Percentiles rank a stretch among this genome's conserved stretches.
phyloP scores from a whole-genome alignment of 1,284 basidiomycete genomes.

The Rhodofomes roseus region DNA sequence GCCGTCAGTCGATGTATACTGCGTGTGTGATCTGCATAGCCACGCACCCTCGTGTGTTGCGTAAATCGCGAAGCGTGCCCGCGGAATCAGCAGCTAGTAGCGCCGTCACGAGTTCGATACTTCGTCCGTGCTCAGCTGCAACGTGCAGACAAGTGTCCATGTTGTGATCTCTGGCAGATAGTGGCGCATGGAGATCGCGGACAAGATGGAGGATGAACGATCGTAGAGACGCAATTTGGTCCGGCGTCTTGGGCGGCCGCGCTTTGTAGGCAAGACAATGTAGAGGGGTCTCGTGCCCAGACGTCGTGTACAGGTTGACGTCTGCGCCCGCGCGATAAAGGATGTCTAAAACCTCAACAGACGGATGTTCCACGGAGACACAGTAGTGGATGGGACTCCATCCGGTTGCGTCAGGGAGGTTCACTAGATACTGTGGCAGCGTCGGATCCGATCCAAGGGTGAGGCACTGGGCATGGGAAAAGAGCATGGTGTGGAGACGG shows the following conservation, averaged over 20 bases:
- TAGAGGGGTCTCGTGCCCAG: slow-evolving; percentile 62
- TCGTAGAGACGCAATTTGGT: slow-evolving; percentile 42
- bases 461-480: slow-evolving; percentile 35
- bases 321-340: slow-evolving; percentile 73
- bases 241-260: slow-evolving; percentile 32
- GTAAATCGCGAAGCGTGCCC: slow-evolving; percentile 50
- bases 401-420: slow-evolving; percentile 58
- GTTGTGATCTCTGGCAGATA: slow-evolving; percentile 69
- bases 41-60: slow-evolving; percentile 65
- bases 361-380: slow-evolving; percentile 49
- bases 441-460: slow-evolving; percentile 6
- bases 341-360: slow-evolving; percentile 58
- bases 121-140: slow-evolving; percentile 87
- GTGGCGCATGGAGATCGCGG: slow-evolving; percentile 59
- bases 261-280: slow-evolving; percentile 62
- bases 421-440: slow-evolving; percentile 32
- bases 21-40: neutral
- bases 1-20: neutral
- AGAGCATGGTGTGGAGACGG: slow-evolving; percentile 53
- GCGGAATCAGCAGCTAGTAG: slow-evolving; percentile 61
- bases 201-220: slow-evolving; percentile 63
- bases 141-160: slow-evolving; percentile 93
- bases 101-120: slow-evolving; percentile 54
- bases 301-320: slow-evolving; percentile 59
- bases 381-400: slow-evolving; percentile 73